Evolutionary conservation across 345 rosid species (phyloP).

Genomic region (Crucihimalaya himalaica): DNA sequence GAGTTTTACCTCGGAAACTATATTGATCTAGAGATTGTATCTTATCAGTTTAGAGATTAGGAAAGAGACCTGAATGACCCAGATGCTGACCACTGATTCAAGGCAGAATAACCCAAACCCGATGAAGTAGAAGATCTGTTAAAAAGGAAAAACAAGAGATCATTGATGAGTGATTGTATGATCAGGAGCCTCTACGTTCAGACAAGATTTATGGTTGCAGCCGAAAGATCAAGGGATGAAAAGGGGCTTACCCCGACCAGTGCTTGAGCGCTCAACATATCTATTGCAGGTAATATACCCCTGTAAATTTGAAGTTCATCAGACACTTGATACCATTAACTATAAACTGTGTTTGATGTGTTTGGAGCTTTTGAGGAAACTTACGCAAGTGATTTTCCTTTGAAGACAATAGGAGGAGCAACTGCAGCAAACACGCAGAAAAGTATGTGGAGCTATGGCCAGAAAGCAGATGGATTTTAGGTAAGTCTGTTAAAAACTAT

Average conservation of each 20-base stretch:
- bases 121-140: constrained; percentile 81
- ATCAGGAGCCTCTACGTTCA: neutral
- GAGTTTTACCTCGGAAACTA: neutral
- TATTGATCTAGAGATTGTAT: neutral
- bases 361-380: constrained; percentile 34
- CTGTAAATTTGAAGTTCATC: constrained; percentile 44
- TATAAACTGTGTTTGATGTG: neutral
- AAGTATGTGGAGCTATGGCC: constrained; percentile 70
- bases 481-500: neutral
- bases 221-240: neutral
- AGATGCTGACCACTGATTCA: constrained; percentile 80
- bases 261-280: constrained; percentile 43
- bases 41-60: neutral
- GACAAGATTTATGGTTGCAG: neutral
- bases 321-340: neutral
- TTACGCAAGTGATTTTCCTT: constrained; percentile 96
- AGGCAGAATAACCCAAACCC: constrained; percentile 77
- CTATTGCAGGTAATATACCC: constrained; percentile 86
- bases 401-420: constrained; percentile 93
- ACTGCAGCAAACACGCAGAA: constrained; percentile 88
- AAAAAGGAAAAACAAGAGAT: constrained; percentile 4
- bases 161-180: neutral
- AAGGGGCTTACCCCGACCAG: constrained; percentile 69
- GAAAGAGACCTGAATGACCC: constrained; percentile 80
- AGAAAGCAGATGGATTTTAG: constrained; percentile 7